Conservation (phyloP, 179 eudicot genomes). For the Beta corolliflora region DNA sequence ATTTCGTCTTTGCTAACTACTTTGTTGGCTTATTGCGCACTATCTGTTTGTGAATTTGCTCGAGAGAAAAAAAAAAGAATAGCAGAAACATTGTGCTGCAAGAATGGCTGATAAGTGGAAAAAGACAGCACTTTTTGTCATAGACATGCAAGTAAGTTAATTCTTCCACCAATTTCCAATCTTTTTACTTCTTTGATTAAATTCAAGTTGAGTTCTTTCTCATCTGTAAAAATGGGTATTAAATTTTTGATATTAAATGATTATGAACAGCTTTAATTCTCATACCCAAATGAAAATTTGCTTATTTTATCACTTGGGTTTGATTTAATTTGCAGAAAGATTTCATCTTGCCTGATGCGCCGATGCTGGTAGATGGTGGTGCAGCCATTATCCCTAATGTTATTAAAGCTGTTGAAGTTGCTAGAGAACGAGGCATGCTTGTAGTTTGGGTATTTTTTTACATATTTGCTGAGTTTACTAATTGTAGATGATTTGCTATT, state of each 20-base stretch:
- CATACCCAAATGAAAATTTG: not conserved
- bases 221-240: not conserved
- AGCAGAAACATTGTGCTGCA: not conserved
- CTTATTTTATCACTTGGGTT: not conserved
- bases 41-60: slow-evolving; percentile 3
- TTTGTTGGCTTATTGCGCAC: not conserved
- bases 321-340: slow-evolving; percentile 57
- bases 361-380: slow-evolving; percentile 66
- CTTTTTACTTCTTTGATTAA: not conserved
- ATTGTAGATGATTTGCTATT: not conserved
- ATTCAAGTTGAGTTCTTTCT: not conserved
- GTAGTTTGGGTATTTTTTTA: slow-evolving; percentile 62
- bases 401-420: slow-evolving; percentile 73
- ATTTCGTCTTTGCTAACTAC: not conserved
- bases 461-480: not conserved
- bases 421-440: slow-evolving; percentile 74
- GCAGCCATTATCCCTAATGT: slow-evolving; percentile 82
- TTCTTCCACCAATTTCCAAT: not conserved
- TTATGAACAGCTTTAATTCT: not conserved
- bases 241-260: not conserved
- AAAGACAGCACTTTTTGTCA: slow-evolving; percentile 75
- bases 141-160: slow-evolving; percentile 74
- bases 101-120: slow-evolving; percentile 47
- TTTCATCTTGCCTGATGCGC: slow-evolving; percentile 62
- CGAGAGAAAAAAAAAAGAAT: not conserved